phyloP scores from a whole-genome alignment of 1,284 basidiomycete genomes.

The Moesziomyces antarcticus region DNA sequence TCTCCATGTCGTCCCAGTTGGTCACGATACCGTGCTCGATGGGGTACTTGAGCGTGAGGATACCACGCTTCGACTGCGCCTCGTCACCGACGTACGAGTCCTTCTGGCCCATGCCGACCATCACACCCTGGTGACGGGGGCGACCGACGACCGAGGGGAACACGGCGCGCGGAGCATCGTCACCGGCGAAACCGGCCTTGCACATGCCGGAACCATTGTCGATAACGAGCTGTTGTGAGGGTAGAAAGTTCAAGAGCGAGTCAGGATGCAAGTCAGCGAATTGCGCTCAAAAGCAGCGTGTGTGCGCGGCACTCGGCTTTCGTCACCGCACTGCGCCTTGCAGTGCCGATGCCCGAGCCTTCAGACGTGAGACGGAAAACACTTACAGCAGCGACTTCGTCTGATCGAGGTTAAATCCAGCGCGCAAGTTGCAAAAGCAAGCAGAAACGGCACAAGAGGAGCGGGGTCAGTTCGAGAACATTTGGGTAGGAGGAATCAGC shows the following conservation, averaged over 20 bases:
- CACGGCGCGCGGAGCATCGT: constrained; percentile 81
- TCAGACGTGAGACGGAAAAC: neutral
- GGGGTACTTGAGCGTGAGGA: constrained; percentile 81
- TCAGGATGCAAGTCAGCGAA: constrained; percentile 11
- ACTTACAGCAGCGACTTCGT: constrained; percentile 68
- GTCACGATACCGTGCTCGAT: constrained; percentile 80
- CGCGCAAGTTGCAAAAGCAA: neutral
- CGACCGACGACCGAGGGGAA: constrained; percentile 85
- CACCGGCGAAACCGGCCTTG: constrained; percentile 75
- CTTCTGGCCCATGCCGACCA: constrained; percentile 74
- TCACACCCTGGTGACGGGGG: constrained; percentile 90
- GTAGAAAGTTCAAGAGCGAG: neutral
- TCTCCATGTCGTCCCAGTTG: constrained; percentile 77
- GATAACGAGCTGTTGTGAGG: constrained; percentile 63
- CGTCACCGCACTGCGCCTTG: neutral
- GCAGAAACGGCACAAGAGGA: neutral
- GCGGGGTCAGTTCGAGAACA: constrained; percentile 10
- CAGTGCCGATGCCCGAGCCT: neutral
- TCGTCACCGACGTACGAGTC: constrained; percentile 75
- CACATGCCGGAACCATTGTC: constrained; percentile 69
- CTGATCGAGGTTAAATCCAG: constrained; percentile 24
- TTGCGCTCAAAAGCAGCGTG: neutral
- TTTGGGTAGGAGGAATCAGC: too few relatives aligned
- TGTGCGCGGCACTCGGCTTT: neutral
- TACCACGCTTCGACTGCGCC: constrained; percentile 94